These are phyloP conservation scores for Scytalidium sp. DNA, from an alignment of 2,329 filamentous ascomycete species.

Conservation along the genomic window DNA sequence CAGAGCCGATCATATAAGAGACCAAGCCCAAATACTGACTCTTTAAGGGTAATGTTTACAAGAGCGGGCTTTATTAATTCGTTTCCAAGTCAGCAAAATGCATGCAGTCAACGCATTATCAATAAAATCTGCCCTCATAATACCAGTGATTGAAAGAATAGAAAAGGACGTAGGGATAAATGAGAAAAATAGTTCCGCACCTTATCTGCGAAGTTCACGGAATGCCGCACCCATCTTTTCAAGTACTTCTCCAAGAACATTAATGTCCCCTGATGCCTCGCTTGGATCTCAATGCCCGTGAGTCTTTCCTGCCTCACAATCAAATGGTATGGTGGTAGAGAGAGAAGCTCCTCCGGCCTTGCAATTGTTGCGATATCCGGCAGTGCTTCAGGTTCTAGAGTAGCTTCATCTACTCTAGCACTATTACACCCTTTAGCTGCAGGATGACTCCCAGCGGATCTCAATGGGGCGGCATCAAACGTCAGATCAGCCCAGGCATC, in stretches of 20 bases:
- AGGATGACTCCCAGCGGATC: constrained; percentile 36
- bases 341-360: constrained; percentile 45
- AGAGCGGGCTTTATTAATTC: constrained; percentile 34
- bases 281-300: constrained; percentile 38
- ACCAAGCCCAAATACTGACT: constrained; percentile 43
- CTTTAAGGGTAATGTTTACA: constrained; percentile 38
- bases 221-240: constrained; percentile 43
- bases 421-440: constrained; percentile 31
- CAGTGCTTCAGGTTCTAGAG: constrained; percentile 30
- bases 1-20: constrained; percentile 41
- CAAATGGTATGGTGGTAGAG: constrained; percentile 46
- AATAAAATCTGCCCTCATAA: too few relatives aligned
- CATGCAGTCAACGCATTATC: not conserved
- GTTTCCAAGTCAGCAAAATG: constrained; percentile 2
- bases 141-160: not conserved
- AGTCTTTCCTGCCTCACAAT: constrained; percentile 31
- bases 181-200: constrained; percentile 19
- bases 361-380: constrained; percentile 39
- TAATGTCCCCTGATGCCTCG: constrained; percentile 45
- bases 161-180: not conserved
- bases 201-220: constrained; percentile 34
- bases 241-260: constrained; percentile 44
- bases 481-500: constrained; percentile 40
- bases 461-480: constrained; percentile 20
- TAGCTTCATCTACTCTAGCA: constrained; percentile 30